These are phyloP conservation scores for Quercus wislizeni DNA, from an alignment of 306 rosid genomes.

Conservation along the genomic window DNA sequence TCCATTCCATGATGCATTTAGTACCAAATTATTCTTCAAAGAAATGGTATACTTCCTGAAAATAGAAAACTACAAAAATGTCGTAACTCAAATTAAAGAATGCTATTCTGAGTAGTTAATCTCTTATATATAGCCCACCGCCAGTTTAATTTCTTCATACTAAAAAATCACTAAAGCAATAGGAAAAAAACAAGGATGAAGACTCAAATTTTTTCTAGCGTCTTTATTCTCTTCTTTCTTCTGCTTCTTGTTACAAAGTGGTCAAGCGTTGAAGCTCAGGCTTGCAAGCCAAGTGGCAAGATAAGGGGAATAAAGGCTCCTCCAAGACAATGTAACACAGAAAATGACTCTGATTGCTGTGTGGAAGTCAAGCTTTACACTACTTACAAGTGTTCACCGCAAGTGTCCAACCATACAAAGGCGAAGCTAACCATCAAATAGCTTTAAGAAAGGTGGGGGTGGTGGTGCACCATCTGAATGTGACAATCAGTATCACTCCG, in stretches of 20 bases:
- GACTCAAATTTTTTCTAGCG: background rate
- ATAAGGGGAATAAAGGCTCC: constrained; percentile 27
- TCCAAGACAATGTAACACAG: constrained; percentile 29
- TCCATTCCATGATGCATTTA: too few species aligned
- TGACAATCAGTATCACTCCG: constrained; percentile 15
- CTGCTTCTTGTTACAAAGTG: background rate
- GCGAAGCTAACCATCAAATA: constrained; percentile 43
- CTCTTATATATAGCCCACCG: too few species aligned
- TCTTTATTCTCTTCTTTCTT: background rate
- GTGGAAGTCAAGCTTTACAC: constrained; percentile 23
- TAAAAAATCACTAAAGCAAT: background rate
- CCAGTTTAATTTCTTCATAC: background rate
- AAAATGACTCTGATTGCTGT: constrained; percentile 39
- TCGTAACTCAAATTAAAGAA: too few species aligned
- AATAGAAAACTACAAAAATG: too few species aligned
- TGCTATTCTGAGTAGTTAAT: too few species aligned
- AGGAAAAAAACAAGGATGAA: background rate
- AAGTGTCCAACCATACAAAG: constrained; percentile 15
- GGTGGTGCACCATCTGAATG: constrained; percentile 22
- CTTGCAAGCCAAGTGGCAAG: constrained; percentile 24
- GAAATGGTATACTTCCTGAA: too few species aligned
- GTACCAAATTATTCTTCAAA: too few species aligned
- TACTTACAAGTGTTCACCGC: constrained; percentile 41
- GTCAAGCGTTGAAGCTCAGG: constrained; percentile 13
- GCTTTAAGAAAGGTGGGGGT: constrained; percentile 35